A percentile compares a stretch with the other conserved stretches of the same genome.
phyloP scores from a whole-genome alignment of 495 filamentous ascomycete genomes.

The Neurospora terricola region DNA sequence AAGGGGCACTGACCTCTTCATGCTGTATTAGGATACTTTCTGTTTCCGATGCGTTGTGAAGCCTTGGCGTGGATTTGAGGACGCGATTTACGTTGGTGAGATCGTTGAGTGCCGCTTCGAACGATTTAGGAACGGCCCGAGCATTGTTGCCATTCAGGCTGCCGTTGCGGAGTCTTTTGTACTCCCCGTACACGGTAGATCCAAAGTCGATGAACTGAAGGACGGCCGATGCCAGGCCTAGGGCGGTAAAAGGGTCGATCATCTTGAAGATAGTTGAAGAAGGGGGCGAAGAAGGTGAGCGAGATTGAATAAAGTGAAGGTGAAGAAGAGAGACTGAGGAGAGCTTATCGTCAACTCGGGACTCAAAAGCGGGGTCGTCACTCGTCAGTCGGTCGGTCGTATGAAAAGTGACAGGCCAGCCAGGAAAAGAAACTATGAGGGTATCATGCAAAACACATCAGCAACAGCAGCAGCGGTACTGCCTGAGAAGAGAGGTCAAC shows the following conservation, averaged over 20 bases:
- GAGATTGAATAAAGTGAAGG: background rate
- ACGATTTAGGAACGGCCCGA: background rate
- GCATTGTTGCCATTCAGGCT: background rate
- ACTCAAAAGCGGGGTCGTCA: background rate
- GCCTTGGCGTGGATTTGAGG: background rate
- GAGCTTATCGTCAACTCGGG: background rate
- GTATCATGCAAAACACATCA: background rate
- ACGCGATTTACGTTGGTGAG: background rate
- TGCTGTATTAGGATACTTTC: background rate
- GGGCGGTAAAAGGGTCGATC: constrained; percentile 8
- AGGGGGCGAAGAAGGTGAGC: background rate
- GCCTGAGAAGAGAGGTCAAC: background rate
- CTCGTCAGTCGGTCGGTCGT: background rate
- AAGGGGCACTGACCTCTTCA: background rate
- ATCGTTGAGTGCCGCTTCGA: background rate
- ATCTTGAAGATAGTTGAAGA: background rate
- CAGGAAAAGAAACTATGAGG: background rate
- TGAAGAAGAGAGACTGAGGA: background rate
- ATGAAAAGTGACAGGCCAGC: background rate
- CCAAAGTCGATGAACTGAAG: constrained; percentile 10
- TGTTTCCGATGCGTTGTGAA: background rate
- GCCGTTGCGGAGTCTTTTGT: background rate
- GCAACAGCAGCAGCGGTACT: background rate
- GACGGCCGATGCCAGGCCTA: constrained; percentile 9
- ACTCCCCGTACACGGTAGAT: background rate